Base-by-base conservation (phyloP, 106 monocot genomes). In the Iris macrosiphon region DNA sequence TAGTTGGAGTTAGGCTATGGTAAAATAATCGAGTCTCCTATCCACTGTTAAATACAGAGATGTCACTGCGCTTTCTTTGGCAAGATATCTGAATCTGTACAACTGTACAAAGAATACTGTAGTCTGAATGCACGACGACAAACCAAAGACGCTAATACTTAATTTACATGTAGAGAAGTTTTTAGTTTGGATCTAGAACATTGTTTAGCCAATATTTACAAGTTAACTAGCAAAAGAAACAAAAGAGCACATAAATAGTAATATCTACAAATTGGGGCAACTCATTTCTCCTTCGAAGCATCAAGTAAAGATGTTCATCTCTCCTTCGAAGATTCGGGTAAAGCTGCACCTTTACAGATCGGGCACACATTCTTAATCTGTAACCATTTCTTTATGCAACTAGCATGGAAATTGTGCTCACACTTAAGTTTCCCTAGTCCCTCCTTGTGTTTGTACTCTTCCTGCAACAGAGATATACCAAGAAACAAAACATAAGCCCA, bases 331-430 rank as follows among this genome's bases (percentile, higher is more conserved):
- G 14, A 7, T 17, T 79, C 79, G 14, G 70, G 60, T 49, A 71
- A 13, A 0, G 86, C 92, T 12, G 67, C 12, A 32, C 71, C 54
- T 66, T 87, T 93, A 72, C 83, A 93, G 20, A 93, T 77, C 11
- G 93, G 87, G 56, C 93, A 93, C 15, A 39, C 38, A 49, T 87
- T 87, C 69, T 87, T 93, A 19, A 69, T 72, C 33, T 32, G 59
- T 62, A 87, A 51, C 93, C 93, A 93, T 39, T 77, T 63, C 50
- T 59, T 80, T 52, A 87, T 78, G 67, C 93, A 87, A 19, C 4
- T 22, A 4, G n/a, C 34, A 60, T 93, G 93, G 57, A 73, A 93
- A 34, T 63, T 62, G 46, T 87, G 93, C n/a, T 40, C 47, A 13
- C 93, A 93, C 11, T 46, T 62, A n/a, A 93, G 57, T 22, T 44